Conservation (phyloP, 495 filamentous ascomycete genomes). For the Podospora conica region DNA sequence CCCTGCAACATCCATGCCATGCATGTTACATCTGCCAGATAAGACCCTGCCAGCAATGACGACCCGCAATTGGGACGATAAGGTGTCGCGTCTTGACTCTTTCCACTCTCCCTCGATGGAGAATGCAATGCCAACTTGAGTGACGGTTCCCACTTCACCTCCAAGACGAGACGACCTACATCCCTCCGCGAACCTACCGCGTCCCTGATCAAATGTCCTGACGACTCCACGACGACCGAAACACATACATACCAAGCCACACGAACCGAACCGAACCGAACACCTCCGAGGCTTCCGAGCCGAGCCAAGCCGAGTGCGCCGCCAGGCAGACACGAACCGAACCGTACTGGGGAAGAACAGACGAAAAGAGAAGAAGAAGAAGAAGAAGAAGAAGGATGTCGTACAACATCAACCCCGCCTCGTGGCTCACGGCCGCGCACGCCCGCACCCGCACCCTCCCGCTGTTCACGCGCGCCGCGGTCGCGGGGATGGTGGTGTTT, state of each 20-base stretch:
- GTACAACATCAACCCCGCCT: conserved; percentile 8
- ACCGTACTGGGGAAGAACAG: too few species aligned
- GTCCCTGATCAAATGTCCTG: background rate
- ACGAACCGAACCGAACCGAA: background rate
- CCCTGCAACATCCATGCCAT: background rate
- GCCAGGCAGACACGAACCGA: background rate
- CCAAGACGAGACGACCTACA: too few species aligned
- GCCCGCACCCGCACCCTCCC: conserved; percentile 72
- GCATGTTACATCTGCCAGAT: background rate
- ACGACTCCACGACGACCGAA: background rate
- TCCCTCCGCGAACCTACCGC: too few species aligned
- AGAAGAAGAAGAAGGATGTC: conserved; percentile 6
- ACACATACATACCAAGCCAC: background rate
- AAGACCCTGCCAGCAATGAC: background rate
- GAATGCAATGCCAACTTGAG: background rate
- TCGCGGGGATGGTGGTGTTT: conserved; percentile 60
- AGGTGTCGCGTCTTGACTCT: background rate
- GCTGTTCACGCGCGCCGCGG: conserved; percentile 70
- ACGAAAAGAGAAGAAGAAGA: too few species aligned
- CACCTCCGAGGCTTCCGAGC: background rate
- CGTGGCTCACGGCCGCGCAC: conserved; percentile 35
- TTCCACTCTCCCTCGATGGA: background rate
- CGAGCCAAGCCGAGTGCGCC: background rate
- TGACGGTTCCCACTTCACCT: background rate
- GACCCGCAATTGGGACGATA: background rate